phyloP scores from a whole-genome alignment of 768 basidiomycete species.

The Suillus tomentosus region DNA sequence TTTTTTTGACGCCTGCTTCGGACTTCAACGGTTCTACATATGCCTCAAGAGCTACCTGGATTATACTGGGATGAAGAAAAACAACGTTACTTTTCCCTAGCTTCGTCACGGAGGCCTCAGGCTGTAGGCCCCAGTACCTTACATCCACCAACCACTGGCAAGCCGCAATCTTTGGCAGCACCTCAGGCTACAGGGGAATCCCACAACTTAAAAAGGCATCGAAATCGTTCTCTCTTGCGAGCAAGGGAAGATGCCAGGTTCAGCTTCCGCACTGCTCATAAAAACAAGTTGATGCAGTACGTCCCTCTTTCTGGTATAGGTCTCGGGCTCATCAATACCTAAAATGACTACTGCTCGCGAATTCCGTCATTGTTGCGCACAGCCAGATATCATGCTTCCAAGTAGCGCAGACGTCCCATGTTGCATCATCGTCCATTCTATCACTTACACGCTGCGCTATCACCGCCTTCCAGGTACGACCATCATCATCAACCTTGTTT shows the following conservation, averaged over 20 bases:
- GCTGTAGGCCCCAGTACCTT: not conserved
- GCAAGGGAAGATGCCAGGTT: slow-evolving; percentile 1
- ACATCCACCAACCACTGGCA: slow-evolving; percentile 1
- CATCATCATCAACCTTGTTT: not conserved
- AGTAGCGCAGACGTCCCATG: slow-evolving; percentile 39
- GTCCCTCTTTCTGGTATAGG: slow-evolving; percentile 9
- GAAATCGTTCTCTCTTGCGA: slow-evolving; percentile 3
- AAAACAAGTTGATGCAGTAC: slow-evolving; percentile 30
- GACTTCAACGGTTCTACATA: slow-evolving; percentile 19
- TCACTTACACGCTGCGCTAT: slow-evolving; percentile 37
- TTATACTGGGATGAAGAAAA: slow-evolving; percentile 53
- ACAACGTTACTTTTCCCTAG: slow-evolving; percentile 59
- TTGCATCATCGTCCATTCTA: slow-evolving; percentile 31
- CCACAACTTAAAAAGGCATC: not conserved
- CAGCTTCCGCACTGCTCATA: slow-evolving; percentile 19
- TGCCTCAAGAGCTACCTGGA: slow-evolving; percentile 56
- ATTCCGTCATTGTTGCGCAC: not conserved
- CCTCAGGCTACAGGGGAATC: not conserved
- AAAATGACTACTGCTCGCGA: not conserved
- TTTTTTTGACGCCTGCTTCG: too few species aligned
- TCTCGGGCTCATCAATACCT: not conserved
- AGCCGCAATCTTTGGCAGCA: slow-evolving; percentile 3
- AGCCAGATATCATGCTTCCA: slow-evolving; percentile 46
- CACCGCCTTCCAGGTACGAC: slow-evolving; percentile 51
- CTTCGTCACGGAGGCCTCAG: slow-evolving; percentile 31